Percentiles rank a stretch among this genome's conserved stretches.
Evolutionary conservation across 2,329 filamentous ascomycete genomes (phyloP).

Genomic region (Colletotrichum simmondsii): DNA sequence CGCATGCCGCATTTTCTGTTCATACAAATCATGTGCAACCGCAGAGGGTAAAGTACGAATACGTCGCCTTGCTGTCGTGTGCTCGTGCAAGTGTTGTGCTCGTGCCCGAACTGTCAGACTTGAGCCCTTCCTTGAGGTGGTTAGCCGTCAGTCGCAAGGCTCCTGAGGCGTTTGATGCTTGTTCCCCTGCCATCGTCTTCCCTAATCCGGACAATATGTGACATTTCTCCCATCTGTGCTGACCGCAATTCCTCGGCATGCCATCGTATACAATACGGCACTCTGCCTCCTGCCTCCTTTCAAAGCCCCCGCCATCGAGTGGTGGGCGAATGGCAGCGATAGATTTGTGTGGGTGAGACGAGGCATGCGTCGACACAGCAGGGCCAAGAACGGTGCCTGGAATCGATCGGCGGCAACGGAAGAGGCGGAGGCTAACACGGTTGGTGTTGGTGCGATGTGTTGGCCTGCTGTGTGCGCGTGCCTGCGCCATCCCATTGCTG

Average conservation of each 20-base stretch:
- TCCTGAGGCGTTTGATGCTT: neutral
- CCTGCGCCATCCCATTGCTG: neutral
- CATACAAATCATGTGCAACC: too few species aligned
- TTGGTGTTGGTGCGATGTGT: neutral
- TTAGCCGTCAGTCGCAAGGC: neutral
- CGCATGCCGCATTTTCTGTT: too few species aligned
- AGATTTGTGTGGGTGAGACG: conserved; percentile 1
- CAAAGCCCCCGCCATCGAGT: neutral
- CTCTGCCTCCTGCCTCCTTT: neutral
- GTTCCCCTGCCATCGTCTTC: neutral
- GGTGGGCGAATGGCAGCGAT: neutral
- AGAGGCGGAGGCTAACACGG: conserved; percentile 1
- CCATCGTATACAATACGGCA: neutral
- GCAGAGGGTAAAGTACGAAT: neutral
- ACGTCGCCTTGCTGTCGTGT: neutral
- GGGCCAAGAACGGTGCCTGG: conserved; percentile 29
- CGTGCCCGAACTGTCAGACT: neutral
- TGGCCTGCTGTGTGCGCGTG: neutral
- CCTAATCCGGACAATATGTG: neutral
- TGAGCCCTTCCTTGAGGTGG: neutral
- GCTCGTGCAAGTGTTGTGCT: conserved; percentile 3
- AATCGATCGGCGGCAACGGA: conserved; percentile 20
- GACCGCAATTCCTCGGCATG: neutral
- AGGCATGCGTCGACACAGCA: conserved; percentile 11
- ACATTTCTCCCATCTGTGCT: neutral